phyloP scores from a whole-genome alignment of 805 yeast genomes.

The Kluyveromyces aestuarii region DNA sequence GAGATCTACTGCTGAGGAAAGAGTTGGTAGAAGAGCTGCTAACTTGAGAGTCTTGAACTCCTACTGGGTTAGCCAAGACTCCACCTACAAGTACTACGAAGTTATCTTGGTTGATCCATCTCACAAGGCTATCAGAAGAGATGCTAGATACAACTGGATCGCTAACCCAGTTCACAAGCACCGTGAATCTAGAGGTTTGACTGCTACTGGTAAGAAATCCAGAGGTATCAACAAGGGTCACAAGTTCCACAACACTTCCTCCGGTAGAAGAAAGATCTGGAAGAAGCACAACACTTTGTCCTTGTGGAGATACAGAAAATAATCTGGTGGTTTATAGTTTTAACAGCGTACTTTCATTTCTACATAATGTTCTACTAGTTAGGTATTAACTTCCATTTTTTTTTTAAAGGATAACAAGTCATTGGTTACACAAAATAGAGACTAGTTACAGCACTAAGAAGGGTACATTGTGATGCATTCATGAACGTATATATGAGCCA shows the following conservation, averaged over 20 bases:
- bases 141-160: conserved; percentile 99
- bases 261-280: conserved; percentile 99
- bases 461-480: too few species aligned
- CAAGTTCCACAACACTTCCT: conserved; percentile 94
- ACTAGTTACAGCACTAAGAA: too few species aligned
- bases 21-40: conserved; percentile 98
- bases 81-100: conserved; percentile 98
- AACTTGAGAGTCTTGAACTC: conserved; percentile 99
- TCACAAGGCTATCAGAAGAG: conserved; percentile 98
- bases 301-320: conserved; percentile 98
- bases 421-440: too few species aligned
- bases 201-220: conserved; percentile 96
- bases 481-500: too few species aligned
- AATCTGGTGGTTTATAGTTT: conserved; percentile 22
- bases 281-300: conserved; percentile 97
- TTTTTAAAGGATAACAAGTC: not conserved
- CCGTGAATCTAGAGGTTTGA: conserved; percentile 99
- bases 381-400: not conserved
- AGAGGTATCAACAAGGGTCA: conserved; percentile 99
- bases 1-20: conserved; percentile 98
- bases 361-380: not conserved
- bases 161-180: conserved; percentile 99
- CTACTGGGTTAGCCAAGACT: conserved; percentile 99
- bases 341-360: not conserved
- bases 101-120: conserved; percentile 95